These are phyloP conservation scores for Penicilliopsis zonata DNA, from an alignment of 495 filamentous ascomycete genomes.

Conservation along the genomic window DNA sequence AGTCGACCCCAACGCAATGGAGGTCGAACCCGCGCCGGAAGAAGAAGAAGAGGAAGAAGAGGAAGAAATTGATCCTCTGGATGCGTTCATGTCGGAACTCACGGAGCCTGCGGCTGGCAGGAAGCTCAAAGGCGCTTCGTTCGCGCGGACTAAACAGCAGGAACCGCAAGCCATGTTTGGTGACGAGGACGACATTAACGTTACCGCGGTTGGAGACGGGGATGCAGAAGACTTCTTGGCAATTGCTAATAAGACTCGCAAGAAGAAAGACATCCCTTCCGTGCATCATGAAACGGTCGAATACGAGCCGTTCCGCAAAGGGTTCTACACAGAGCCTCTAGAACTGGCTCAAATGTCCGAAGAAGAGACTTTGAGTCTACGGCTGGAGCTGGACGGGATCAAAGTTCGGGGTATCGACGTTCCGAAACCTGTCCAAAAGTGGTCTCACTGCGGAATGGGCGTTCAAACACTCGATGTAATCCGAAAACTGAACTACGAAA, in stretches of 20 bases:
- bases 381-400: slow-evolving; percentile 86
- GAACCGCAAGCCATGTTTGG: slow-evolving; percentile 77
- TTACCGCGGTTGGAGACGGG: slow-evolving; percentile 55
- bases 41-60: slow-evolving; percentile 35
- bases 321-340: slow-evolving; percentile 83
- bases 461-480: slow-evolving; percentile 84
- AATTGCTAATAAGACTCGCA: slow-evolving; percentile 73
- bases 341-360: slow-evolving; percentile 79
- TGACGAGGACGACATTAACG: slow-evolving; percentile 68
- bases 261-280: slow-evolving; percentile 89
- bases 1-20: slow-evolving; percentile 11
- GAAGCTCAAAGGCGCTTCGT: slow-evolving; percentile 26
- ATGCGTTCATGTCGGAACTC: slow-evolving; percentile 89
- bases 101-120: slow-evolving; percentile 37
- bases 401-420: slow-evolving; percentile 79
- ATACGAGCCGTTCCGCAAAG: slow-evolving; percentile 78
- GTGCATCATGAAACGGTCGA: slow-evolving; percentile 77
- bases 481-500: slow-evolving; percentile 69
- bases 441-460: slow-evolving; percentile 88
- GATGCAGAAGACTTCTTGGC: slow-evolving; percentile 77
- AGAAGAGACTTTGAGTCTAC: slow-evolving; percentile 68
- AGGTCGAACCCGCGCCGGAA: slow-evolving; percentile 11
- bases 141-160: slow-evolving; percentile 35
- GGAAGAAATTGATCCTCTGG: slow-evolving; percentile 82
- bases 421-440: slow-evolving; percentile 89